Evolutionary conservation across 106 monocot genomes (phyloP), one percentile per base, ranked within the genome.

Genomic region (Dendrobium chrysotoxum): DNA sequence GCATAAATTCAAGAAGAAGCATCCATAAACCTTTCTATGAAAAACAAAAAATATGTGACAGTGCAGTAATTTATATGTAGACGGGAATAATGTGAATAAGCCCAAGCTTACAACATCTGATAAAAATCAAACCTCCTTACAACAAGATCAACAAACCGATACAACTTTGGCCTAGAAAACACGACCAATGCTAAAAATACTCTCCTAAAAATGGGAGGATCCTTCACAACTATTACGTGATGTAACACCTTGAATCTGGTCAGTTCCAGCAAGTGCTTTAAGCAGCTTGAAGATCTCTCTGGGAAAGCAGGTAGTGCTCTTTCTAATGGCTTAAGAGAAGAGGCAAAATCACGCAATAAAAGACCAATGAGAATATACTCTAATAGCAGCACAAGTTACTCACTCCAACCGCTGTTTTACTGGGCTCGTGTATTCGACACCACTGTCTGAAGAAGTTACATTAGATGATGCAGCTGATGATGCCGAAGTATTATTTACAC

Each of bases 401-500:
- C 23, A 74, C 5, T 57, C 40, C 77, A 31, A 68, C 76, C 64
- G 85, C 58, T 90, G 80, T 77, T 55, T 84, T 16, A 80, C 1
- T 47, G 89, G 85, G 82, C 96, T 93, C 45, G 96, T 82, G 41
- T 84, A 84, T 72, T 94, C 97, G 0, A 46, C 50, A 3, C 11
- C 89, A 42, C 76, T 87, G 57, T 94, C 94, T 1, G 92, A 82
- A 38, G 94, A 86, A 30, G 95, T 92, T 38, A 94, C 64, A 40
- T 85, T 86, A 25, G 97, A 97, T 23, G 97, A 97, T 73, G 80
- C 85, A 46, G 55, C 87, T 30, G 79, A 83, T 1, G 97, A 90
- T 65, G 84, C 72, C 2, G 83, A 28, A 80, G 30, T 79, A 54
- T 50, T 81, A 77, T 72, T 73, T 35, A 81, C 65, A 28, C 86